These are phyloP conservation scores for Cystobasidium pallidum DNA, from an alignment of 1,284 basidiomycete species.

Conservation along the genomic window DNA sequence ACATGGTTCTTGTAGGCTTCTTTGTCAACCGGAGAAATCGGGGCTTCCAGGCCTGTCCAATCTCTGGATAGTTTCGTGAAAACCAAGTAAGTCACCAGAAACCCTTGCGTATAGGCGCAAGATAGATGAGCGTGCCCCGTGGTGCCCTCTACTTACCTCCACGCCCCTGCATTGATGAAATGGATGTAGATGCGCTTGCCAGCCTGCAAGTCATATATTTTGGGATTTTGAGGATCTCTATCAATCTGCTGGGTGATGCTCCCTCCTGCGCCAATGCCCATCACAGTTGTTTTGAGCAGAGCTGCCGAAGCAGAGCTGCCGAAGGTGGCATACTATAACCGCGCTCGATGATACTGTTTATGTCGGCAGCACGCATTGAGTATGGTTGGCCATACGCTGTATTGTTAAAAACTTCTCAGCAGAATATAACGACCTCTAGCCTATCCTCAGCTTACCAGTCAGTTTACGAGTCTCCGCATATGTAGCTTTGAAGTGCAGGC, in stretches of 20 bases:
- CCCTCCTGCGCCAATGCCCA: slow-evolving; percentile 30
- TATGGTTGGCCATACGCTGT: too few species aligned
- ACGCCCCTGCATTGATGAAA: slow-evolving; percentile 22
- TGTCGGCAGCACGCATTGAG: background rate
- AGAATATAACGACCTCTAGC: too few species aligned
- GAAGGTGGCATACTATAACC: background rate
- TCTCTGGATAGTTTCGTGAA: background rate
- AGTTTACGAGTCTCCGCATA: background rate
- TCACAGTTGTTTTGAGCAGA: background rate
- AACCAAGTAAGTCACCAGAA: background rate
- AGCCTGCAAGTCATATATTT: slow-evolving; percentile 11
- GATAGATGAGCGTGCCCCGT: too few species aligned
- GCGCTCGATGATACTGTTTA: background rate
- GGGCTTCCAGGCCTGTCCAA: slow-evolving; percentile 18
- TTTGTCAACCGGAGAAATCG: slow-evolving; percentile 12
- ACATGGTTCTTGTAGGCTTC: slow-evolving; percentile 20
- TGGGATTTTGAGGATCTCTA: slow-evolving; percentile 1
- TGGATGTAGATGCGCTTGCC: slow-evolving; percentile 34
- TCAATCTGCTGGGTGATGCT: slow-evolving; percentile 35
- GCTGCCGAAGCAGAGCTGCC: background rate
- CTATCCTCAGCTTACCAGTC: too few species aligned
- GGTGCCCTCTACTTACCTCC: slow-evolving; percentile 31
- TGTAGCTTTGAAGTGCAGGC: background rate
- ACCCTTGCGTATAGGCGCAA: too few species aligned
- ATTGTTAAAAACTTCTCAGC: too few species aligned